Evolutionary conservation across 257 asterid species (phyloP).

Genomic region (Solanum dulcamara): DNA sequence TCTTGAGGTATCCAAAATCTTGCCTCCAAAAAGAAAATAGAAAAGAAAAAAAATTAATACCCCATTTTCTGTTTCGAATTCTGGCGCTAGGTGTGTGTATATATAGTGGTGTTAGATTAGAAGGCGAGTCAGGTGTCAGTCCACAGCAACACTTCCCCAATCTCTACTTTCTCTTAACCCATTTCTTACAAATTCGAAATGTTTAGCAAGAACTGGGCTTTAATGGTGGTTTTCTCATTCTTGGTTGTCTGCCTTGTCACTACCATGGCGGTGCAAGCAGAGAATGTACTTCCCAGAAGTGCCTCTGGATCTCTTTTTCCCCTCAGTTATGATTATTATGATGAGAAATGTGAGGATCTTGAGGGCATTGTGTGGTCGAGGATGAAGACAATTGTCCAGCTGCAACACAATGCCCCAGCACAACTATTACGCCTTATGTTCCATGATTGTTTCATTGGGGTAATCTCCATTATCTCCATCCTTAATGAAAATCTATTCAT

Average conservation of each 20-base stretch:
- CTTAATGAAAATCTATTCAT: neutral
- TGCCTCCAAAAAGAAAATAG: neutral
- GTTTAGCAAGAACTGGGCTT: neutral
- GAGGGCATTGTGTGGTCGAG: neutral
- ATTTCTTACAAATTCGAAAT: neutral
- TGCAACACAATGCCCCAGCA: constrained; percentile 5
- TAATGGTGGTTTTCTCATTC: neutral
- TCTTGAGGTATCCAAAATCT: neutral
- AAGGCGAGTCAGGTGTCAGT: neutral
- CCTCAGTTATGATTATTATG: neutral
- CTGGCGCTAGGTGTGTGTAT: neutral
- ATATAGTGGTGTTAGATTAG: neutral
- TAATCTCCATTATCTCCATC: neutral
- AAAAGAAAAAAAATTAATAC: neutral
- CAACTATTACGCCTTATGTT: constrained; percentile 23
- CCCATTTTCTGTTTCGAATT: neutral
- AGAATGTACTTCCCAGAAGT: neutral
- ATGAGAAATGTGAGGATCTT: neutral
- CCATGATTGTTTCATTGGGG: constrained; percentile 31
- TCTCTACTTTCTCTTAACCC: neutral
- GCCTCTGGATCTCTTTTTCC: no score
- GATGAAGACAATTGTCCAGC: neutral
- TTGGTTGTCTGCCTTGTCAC: neutral
- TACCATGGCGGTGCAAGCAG: neutral
- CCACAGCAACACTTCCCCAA: neutral